Evolutionary conservation across 768 basidiomycete genomes (phyloP), one percentile per base, ranked within the genome.

Genomic region (Cyclocybe cylindracea): DNA sequence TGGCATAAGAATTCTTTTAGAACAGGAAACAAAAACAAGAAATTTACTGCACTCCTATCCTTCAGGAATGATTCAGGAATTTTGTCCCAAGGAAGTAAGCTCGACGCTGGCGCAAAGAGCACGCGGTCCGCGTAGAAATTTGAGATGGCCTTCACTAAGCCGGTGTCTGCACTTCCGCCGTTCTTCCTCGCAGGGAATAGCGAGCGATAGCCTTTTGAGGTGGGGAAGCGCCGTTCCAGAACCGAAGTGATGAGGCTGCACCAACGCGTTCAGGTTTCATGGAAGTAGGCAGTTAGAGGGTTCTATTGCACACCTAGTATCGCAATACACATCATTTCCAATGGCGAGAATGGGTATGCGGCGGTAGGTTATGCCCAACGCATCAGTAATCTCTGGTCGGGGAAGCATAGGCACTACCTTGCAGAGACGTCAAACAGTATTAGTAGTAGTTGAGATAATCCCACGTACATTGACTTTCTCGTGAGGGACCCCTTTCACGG

Each of bases 321-420:
- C 83, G 60, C 79, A 82, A 64, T 83, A 84, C 2, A 85, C 69
- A 58, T 85, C 82, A 57, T 78, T 80, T 10, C 83, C 83, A 39
- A 85, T 80, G 7, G 83, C 79, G 7, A 84, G 72, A 18, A 85
- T 69, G 8, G 83, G 83, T 19, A 86, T 81, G 10, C 79, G 76
- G 9, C 84, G 79, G 63, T 85, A 84, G 19, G 68, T 67, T 9
- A 85, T 66, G 3, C 82, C 84, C 6, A 78, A 71, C 1, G 76
- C 61, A 16, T 78, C 75, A 44, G 79, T 74, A 44, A 85, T 74
- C 61, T 80, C 83, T 5, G 82, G 78, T 10, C 83, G 80, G 34
- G 83, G 82, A 6, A 80, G 70, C n/a, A 70, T 64, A 45, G 61
- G 61, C 2, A 79, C 68, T 11, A 84, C 79, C 82, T 85, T 53